These are phyloP conservation scores for Fusarium redolens DNA, from an alignment of 2,329 filamentous ascomycete genomes.

Conservation along the genomic window DNA sequence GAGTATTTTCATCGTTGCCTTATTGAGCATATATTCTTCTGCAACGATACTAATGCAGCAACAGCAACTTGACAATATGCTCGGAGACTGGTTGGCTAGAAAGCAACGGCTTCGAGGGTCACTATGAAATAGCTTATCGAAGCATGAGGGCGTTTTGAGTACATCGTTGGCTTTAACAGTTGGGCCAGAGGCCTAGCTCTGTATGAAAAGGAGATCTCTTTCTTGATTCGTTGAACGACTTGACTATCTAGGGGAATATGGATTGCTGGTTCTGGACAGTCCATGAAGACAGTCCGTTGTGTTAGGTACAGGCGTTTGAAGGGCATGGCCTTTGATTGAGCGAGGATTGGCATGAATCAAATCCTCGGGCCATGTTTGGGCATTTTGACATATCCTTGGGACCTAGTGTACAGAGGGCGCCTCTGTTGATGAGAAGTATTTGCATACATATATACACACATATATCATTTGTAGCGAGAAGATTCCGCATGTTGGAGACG, in stretches of 20 bases:
- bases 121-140: conserved; percentile 48
- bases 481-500: conserved; percentile 3
- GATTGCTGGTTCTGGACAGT: conserved; percentile 42
- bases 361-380: conserved; percentile 35
- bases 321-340: conserved; percentile 26
- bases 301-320: conserved; percentile 44
- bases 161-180: conserved; percentile 11
- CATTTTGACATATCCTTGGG: conserved; percentile 14
- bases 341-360: conserved; percentile 43
- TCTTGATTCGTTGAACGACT: conserved; percentile 44
- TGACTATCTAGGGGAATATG: conserved; percentile 43
- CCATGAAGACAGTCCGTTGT: conserved; percentile 39
- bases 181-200: conserved; percentile 16
- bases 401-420: neutral
- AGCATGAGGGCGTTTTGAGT: neutral
- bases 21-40: neutral
- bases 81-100: conserved; percentile 82
- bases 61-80: conserved; percentile 85
- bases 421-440: conserved; percentile 19
- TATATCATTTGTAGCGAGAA: neutral
- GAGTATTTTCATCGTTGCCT: conserved; percentile 47
- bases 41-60: conserved; percentile 26
- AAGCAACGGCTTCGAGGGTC: conserved; percentile 71
- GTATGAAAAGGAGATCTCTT: conserved; percentile 25
- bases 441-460: conserved; percentile 15